Evolutionary conservation across 2,329 filamentous ascomycete species (phyloP).

Genomic region (Trichophyton mentagrophytes): DNA sequence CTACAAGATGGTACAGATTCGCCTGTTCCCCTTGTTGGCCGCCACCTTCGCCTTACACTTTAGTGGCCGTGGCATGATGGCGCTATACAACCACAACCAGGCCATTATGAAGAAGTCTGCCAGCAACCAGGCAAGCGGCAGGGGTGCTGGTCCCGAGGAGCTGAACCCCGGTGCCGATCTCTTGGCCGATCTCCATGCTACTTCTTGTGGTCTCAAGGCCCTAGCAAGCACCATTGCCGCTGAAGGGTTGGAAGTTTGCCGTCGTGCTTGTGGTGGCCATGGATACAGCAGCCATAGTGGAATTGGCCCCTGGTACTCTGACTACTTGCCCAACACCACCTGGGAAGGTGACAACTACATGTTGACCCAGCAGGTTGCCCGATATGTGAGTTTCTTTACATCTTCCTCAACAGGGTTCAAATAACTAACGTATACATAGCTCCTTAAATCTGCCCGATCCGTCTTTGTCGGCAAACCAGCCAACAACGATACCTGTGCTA

Average conservation of each 20-base stretch:
- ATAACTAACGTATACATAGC: conserved; percentile 22
- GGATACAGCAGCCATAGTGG: conserved; percentile 60
- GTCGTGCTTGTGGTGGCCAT: conserved; percentile 64
- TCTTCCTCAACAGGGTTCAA: neutral
- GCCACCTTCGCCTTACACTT: conserved; percentile 69
- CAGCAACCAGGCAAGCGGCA: conserved; percentile 32
- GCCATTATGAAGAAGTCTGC: conserved; percentile 44
- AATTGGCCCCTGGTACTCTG: conserved; percentile 62
- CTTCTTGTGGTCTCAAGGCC: conserved; percentile 63
- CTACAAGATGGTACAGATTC: conserved; percentile 69
- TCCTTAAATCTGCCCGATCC: conserved; percentile 60
- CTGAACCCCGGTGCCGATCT: conserved; percentile 52
- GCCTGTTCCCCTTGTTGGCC: conserved; percentile 58
- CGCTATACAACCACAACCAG: conserved; percentile 59
- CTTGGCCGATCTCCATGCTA: conserved; percentile 62
- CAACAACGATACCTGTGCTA: conserved; percentile 55
- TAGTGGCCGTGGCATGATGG: conserved; percentile 64
- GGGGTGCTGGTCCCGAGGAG: conserved; percentile 56
- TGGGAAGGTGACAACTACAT: conserved; percentile 77
- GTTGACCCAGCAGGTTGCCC: conserved; percentile 65
- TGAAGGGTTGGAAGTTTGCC: conserved; percentile 62
- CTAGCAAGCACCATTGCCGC: conserved; percentile 58
- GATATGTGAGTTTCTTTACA: conserved; percentile 41
- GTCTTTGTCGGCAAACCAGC: conserved; percentile 53
- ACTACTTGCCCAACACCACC: conserved; percentile 58